Evolutionary conservation across 768 basidiomycete species (phyloP).

Genomic region (Boletus subparvulus): DNA sequence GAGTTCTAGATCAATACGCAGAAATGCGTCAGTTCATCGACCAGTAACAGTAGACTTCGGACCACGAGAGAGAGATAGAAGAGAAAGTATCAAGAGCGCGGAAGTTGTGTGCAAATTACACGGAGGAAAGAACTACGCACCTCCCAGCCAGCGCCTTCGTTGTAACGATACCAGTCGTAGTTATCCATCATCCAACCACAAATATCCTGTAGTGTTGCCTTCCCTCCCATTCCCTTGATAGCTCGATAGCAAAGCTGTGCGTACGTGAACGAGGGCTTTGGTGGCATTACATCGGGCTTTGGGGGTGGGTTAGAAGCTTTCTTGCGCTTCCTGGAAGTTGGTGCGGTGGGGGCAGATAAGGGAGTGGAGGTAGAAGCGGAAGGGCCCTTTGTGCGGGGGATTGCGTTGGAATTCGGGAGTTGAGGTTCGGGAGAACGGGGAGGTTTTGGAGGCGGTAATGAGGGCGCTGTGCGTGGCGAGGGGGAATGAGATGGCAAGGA

Average conservation of each 20-base stretch:
- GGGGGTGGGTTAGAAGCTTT: constrained; percentile 47
- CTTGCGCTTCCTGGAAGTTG: constrained; percentile 67
- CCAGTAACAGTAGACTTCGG: constrained; percentile 2
- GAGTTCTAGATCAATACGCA: constrained; percentile 62
- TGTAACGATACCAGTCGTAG: constrained; percentile 88
- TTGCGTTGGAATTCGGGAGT: constrained; percentile 63
- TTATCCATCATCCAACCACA: constrained; percentile 88
- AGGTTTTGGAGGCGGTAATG: constrained; percentile 44
- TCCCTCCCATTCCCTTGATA: constrained; percentile 76
- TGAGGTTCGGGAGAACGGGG: constrained; percentile 49
- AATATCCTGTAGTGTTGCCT: constrained; percentile 90
- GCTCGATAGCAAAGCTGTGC: constrained; percentile 90
- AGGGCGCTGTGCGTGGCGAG: constrained; percentile 49
- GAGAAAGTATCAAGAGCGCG: background rate
- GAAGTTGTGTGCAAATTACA: background rate
- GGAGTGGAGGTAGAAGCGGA: constrained; percentile 24
- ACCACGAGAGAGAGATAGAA: background rate
- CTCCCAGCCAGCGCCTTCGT: constrained; percentile 87
- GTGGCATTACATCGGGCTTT: constrained; percentile 75
- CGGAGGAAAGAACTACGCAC: constrained; percentile 42
- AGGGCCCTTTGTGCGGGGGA: constrained; percentile 43
- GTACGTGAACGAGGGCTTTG: constrained; percentile 89
- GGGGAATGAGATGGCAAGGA: constrained; percentile 78
- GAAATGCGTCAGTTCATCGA: constrained; percentile 10
- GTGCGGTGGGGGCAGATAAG: constrained; percentile 11